Conservation (phyloP, 2,329 filamentous ascomycete species). For the Lasiodiplodia hormozganensis region DNA sequence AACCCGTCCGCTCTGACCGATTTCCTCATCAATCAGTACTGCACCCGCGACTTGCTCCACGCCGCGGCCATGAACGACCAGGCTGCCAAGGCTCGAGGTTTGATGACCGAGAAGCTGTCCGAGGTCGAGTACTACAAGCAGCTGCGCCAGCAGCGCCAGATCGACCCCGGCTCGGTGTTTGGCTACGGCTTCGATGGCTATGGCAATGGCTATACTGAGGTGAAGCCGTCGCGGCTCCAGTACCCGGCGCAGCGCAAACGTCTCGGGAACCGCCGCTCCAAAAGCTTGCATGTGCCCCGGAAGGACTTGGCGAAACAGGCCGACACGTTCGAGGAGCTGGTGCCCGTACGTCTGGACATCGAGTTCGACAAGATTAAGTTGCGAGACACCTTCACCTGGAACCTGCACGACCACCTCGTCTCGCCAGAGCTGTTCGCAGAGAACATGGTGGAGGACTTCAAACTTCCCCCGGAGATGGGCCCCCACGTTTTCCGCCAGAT, state of each 20-base stretch:
- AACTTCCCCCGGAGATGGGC: conserved; percentile 72
- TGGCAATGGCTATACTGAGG: conserved; percentile 83
- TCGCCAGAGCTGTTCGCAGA: conserved; percentile 82
- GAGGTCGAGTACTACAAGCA: conserved; percentile 73
- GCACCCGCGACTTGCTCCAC: conserved; percentile 68
- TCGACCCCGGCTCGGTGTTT: conserved; percentile 66
- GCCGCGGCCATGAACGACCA: conserved; percentile 61
- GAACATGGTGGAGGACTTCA: conserved; percentile 86
- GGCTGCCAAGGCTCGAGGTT: conserved; percentile 45
- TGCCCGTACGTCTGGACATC: conserved; percentile 89
- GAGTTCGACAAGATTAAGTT: conserved; percentile 96
- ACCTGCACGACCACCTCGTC: conserved; percentile 88
- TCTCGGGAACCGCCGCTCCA: conserved; percentile 77
- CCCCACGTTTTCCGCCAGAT: conserved; percentile 67
- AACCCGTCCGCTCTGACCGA: conserved; percentile 46
- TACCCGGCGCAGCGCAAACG: conserved; percentile 81
- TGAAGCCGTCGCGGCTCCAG: conserved; percentile 70
- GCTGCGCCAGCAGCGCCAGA: conserved; percentile 67
- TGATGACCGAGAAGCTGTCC: conserved; percentile 68
- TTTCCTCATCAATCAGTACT: conserved; percentile 67
- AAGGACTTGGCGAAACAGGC: conserved; percentile 84
- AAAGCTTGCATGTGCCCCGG: conserved; percentile 74
- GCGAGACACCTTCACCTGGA: conserved; percentile 98
- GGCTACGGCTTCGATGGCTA: conserved; percentile 83
- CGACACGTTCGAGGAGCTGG: conserved; percentile 88